phyloP scores from a whole-genome alignment of 2,329 filamentous ascomycete genomes.

The Apiospora arundinis region DNA sequence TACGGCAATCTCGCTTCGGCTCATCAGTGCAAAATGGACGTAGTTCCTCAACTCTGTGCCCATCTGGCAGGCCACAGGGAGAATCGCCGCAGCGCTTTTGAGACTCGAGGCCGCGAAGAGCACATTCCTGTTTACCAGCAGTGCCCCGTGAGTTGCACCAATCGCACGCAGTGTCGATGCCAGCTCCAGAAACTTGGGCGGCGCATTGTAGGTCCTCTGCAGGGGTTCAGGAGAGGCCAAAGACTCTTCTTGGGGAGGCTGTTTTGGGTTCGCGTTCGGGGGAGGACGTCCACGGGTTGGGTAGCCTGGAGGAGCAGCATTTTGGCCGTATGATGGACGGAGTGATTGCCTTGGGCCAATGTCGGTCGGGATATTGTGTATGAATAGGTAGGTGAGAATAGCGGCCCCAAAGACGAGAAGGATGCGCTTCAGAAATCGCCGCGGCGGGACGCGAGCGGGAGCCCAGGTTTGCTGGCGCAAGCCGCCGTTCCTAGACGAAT shows the following conservation, averaged over 20 bases:
- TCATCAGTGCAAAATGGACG: conserved; percentile 84
- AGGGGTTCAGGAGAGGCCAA: conserved; percentile 12
- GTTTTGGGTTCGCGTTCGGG: neutral
- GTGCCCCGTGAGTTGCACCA: conserved; percentile 57
- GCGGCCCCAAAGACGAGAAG: conserved; percentile 53
- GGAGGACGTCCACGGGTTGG: conserved; percentile 4
- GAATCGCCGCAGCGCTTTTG: conserved; percentile 72
- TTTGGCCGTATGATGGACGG: conserved; percentile 38
- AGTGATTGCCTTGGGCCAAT: conserved; percentile 46
- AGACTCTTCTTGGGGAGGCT: neutral
- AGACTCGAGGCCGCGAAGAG: conserved; percentile 81
- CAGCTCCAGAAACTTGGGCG: conserved; percentile 72
- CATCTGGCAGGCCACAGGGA: conserved; percentile 91
- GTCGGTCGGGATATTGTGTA: conserved; percentile 65
- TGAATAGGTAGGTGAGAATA: conserved; percentile 66
- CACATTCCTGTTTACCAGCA: conserved; percentile 69
- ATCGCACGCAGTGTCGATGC: conserved; percentile 67
- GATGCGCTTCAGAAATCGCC: conserved; percentile 62
- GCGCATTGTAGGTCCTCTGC: conserved; percentile 67
- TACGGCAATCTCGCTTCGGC: conserved; percentile 72
- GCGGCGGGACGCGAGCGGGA: conserved; percentile 50
- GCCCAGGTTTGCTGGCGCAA: conserved; percentile 47
- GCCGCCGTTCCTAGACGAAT: conserved; percentile 37
- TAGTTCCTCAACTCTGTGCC: conserved; percentile 69
- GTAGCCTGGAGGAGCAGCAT: conserved; percentile 2